Percentiles rank a stretch among this genome's conserved stretches.
phyloP scores from a whole-genome alignment of 2,329 filamentous ascomycete genomes.

The Sclerotinia trifoliorum region DNA sequence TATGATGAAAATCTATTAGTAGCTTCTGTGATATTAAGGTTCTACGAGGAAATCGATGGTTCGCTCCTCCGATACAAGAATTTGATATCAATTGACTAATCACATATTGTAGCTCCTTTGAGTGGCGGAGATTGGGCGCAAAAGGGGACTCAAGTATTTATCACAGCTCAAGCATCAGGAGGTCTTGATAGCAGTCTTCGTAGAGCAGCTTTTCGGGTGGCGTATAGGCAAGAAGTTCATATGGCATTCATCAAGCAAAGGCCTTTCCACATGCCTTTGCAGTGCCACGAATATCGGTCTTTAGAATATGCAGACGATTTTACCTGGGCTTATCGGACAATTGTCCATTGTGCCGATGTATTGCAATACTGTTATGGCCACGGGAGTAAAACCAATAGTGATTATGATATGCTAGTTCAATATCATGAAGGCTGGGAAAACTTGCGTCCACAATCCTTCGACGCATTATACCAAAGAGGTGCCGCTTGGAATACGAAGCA shows the following conservation, averaged over 20 bases:
- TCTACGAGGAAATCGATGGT: slow-evolving; percentile 46
- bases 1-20: slow-evolving; percentile 44
- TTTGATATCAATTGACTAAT: neutral
- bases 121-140: slow-evolving; percentile 30
- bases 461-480: slow-evolving; percentile 28
- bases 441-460: slow-evolving; percentile 29
- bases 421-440: slow-evolving; percentile 28
- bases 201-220: slow-evolving; percentile 48
- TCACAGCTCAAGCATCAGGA: slow-evolving; percentile 37
- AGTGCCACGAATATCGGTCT: slow-evolving; percentile 36
- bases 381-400: slow-evolving; percentile 18
- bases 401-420: slow-evolving; percentile 28
- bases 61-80: neutral
- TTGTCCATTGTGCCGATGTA: slow-evolving; percentile 32
- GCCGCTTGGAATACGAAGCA: slow-evolving; percentile 17
- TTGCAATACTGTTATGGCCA: slow-evolving; percentile 33
- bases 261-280: slow-evolving; percentile 42
- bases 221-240: slow-evolving; percentile 50
- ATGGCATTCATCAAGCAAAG: slow-evolving; percentile 46
- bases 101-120: slow-evolving; percentile 26
- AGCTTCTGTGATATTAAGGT: slow-evolving; percentile 42
- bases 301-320: slow-evolving; percentile 30
- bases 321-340: slow-evolving; percentile 31
- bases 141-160: slow-evolving; percentile 32
- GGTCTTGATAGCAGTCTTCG: slow-evolving; percentile 41